These are phyloP conservation scores for Albatrellus sp. DNA, from an alignment of 1,284 basidiomycete species.

Conservation along the genomic window DNA sequence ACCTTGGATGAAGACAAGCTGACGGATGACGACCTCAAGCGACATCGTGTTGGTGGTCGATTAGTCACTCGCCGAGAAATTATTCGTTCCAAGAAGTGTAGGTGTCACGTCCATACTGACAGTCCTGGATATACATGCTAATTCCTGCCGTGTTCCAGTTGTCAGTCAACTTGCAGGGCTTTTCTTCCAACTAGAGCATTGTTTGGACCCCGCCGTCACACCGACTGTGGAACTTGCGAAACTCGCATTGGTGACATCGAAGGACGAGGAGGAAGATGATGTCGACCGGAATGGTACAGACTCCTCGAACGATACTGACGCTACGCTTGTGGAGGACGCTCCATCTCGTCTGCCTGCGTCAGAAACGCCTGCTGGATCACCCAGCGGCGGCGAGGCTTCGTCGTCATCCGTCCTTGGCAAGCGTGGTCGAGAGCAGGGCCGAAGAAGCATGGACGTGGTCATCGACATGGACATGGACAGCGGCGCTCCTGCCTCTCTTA, in stretches of 20 bases:
- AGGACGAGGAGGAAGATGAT: slow-evolving; percentile 81
- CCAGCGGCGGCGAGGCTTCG: slow-evolving; percentile 12
- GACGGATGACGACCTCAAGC: slow-evolving; percentile 68
- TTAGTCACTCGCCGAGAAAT: slow-evolving; percentile 73
- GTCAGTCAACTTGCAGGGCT: slow-evolving; percentile 68
- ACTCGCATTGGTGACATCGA: slow-evolving; percentile 82
- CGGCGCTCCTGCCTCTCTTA: slow-evolving; percentile 9
- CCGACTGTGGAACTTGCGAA: slow-evolving; percentile 83
- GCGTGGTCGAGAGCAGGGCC: slow-evolving; percentile 31
- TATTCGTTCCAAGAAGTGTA: slow-evolving; percentile 74
- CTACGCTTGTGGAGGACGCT: slow-evolving; percentile 70
- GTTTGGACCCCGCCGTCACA: slow-evolving; percentile 57
- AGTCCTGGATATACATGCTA: neutral
- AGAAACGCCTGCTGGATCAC: slow-evolving; percentile 17
- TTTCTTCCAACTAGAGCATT: slow-evolving; percentile 68
- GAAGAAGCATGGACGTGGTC: slow-evolving; percentile 11
- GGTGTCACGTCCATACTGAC: slow-evolving; percentile 13
- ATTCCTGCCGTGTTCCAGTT: slow-evolving; percentile 32
- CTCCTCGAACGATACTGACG: slow-evolving; percentile 74
- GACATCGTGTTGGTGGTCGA: slow-evolving; percentile 78
- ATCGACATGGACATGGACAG: slow-evolving; percentile 33
- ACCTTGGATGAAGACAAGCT: slow-evolving; percentile 54
- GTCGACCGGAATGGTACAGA: slow-evolving; percentile 59
- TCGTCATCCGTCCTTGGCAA: slow-evolving; percentile 64
- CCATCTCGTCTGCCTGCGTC: slow-evolving; percentile 11